These are phyloP conservation scores for Gentiana dahurica DNA, from an alignment of 257 asterid genomes.

Conservation along the genomic window DNA sequence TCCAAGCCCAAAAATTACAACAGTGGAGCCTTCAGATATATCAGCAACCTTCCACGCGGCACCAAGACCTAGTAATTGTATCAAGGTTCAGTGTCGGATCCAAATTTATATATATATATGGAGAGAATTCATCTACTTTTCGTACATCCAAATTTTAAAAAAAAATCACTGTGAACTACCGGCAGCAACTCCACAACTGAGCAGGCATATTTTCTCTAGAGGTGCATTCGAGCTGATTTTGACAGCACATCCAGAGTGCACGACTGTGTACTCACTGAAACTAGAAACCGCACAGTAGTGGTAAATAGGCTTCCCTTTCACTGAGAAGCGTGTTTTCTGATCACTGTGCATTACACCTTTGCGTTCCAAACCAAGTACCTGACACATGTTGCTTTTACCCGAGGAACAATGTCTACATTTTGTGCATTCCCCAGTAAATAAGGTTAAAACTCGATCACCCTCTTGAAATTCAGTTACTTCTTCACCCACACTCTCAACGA, in stretches of 20 bases:
- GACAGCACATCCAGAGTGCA: conserved; percentile 93
- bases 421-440: conserved; percentile 89
- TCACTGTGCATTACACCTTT: conserved; percentile 90
- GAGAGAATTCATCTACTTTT: too few species aligned
- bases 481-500: conserved; percentile 83
- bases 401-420: conserved; percentile 71
- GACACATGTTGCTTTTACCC: conserved; percentile 77
- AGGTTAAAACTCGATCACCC: conserved; percentile 87
- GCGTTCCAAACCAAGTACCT: conserved; percentile 73
- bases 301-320: conserved; percentile 61
- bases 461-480: conserved; percentile 70
- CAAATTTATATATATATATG: too few species aligned
- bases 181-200: conserved; percentile 95
- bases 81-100: background rate
- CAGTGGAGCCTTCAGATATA: conserved; percentile 68
- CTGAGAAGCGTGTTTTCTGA: conserved; percentile 61
- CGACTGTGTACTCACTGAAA: conserved; percentile 84
- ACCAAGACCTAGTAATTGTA: conserved; percentile 59
- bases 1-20: conserved; percentile 89
- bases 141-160: too few species aligned
- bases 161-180: conserved; percentile 26
- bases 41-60: conserved; percentile 99
- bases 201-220: conserved; percentile 83
- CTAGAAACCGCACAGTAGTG: conserved; percentile 97
- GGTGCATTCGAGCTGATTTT: conserved; percentile 73